Conservation (phyloP, 768 basidiomycete genomes). For the Pleurotus sapidus region DNA sequence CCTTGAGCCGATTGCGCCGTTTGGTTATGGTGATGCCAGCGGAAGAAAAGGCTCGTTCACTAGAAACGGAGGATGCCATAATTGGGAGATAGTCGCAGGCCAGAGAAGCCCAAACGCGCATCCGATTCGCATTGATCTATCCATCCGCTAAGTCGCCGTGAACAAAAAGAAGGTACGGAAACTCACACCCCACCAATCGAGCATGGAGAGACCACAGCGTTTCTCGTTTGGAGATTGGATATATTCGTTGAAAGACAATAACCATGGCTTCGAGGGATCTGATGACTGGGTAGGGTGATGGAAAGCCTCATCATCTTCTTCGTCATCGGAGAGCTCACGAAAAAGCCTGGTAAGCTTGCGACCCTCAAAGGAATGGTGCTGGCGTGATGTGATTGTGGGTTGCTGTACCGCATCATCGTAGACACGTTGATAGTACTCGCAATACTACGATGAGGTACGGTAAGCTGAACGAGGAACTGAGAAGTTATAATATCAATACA, state of each 20-base stretch:
- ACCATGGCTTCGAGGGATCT: conserved; percentile 12
- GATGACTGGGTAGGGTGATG: neutral
- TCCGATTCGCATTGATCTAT: conserved; percentile 22
- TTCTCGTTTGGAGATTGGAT: too few species aligned
- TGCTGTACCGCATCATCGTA: neutral
- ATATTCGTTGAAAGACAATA: too few species aligned
- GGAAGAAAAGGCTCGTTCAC: conserved; percentile 35
- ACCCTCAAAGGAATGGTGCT: neutral
- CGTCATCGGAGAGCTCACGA: conserved; percentile 1
- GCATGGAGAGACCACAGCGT: too few species aligned
- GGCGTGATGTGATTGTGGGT: too few species aligned
- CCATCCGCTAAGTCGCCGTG: too few species aligned
- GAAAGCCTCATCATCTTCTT: conserved; percentile 12
- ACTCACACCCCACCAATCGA: too few species aligned
- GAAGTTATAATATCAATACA: too few species aligned
- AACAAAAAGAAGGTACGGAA: too few species aligned
- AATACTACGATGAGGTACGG: neutral
- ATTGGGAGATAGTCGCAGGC: conserved; percentile 34
- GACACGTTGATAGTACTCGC: neutral
- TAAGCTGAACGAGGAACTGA: neutral
- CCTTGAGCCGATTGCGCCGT: conserved; percentile 28
- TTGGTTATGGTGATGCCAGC: conserved; percentile 38
- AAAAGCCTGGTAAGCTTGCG: neutral
- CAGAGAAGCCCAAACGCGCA: conserved; percentile 32
- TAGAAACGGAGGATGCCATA: conserved; percentile 36